Evolutionary conservation across 495 filamentous ascomycete species (phyloP), one percentile per base, ranked within the genome.

Genomic region (Aspergillus hancockii): DNA sequence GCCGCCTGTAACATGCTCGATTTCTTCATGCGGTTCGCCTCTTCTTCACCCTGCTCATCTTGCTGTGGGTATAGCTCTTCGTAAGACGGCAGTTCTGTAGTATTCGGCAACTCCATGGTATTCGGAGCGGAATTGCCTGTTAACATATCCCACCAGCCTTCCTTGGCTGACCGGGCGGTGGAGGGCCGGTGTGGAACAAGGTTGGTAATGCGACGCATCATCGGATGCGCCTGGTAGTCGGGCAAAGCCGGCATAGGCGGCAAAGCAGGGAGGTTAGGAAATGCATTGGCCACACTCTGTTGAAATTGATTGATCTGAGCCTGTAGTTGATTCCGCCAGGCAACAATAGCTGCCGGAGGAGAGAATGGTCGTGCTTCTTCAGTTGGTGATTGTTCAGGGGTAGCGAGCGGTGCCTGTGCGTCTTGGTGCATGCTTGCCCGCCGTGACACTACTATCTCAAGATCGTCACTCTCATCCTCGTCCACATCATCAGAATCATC

Each of bases 291-390:
- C 54, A 90, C 83, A 16, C 79, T 84, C 61, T 92, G 86, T 63
- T 93, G 91, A 60, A 92, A 80, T 38, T 92, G 87, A 53, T 93
- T 88, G 63, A 94, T 83, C 65, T 94, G 92, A 4, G 83, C 81
- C 43, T 86, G 83, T 18, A 96, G 73, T 52, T 91, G 88, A 53
- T 93, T 89, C 57, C 88, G 84, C 81, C 90, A 87, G 23, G 88
- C 89, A 30, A 85, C 77, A 71, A 91, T 82, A 25, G 87, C 80
- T 18, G 88, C 83, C 2, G 83, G 79, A 21, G 87, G 82, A 13
- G 83, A 79, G 47, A 82, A 79, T 23, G 71, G 66, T 28, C 67
- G 69, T 23, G 65, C 66, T 62, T 75, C 65, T 14, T 61, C 66
- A 13, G 68, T 45, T 54, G 75, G 50, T 38, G 68, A 57, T 60